A percentile compares a stretch with the other conserved stretches of the same genome.
Evolutionary conservation across 441 rosid species (phyloP).

Genomic region (Brassica hybrid): DNA sequence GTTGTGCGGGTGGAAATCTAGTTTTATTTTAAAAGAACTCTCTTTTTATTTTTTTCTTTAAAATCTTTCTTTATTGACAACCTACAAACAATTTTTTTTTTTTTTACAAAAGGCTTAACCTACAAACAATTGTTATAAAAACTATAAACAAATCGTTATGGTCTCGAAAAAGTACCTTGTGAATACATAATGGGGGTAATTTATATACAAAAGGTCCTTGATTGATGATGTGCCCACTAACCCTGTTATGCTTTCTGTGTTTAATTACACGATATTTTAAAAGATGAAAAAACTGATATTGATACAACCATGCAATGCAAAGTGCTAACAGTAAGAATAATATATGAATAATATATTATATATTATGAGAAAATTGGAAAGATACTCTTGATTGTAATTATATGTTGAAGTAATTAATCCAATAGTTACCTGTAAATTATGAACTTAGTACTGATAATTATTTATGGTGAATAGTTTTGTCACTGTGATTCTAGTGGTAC

Average conservation of each 20-base stretch:
- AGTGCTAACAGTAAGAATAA: neutral
- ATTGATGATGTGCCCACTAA: neutral
- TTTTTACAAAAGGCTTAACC: neutral
- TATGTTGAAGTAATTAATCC: neutral
- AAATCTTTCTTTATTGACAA: neutral
- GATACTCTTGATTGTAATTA: neutral
- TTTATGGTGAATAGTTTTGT: slow-evolving; percentile 8
- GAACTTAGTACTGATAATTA: neutral
- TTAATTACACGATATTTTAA: neutral
- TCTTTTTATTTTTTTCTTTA: neutral
- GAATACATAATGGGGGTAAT: neutral
- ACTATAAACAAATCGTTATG: neutral
- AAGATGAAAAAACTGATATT: neutral
- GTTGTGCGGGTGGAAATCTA: no score
- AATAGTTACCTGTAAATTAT: neutral
- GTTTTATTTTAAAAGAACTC: neutral
- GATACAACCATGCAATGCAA: slow-evolving; percentile 10
- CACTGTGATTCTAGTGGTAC: slow-evolving; percentile 1
- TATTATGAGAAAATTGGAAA: neutral
- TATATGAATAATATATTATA: neutral
- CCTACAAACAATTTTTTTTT: no score
- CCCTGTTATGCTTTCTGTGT: neutral
- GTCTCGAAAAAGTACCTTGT: slow-evolving; percentile 4
- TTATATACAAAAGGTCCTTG: neutral
- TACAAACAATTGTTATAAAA: neutral